Base-by-base conservation (phyloP, 768 basidiomycete species). In the Sporobolomyces roseus region DNA sequence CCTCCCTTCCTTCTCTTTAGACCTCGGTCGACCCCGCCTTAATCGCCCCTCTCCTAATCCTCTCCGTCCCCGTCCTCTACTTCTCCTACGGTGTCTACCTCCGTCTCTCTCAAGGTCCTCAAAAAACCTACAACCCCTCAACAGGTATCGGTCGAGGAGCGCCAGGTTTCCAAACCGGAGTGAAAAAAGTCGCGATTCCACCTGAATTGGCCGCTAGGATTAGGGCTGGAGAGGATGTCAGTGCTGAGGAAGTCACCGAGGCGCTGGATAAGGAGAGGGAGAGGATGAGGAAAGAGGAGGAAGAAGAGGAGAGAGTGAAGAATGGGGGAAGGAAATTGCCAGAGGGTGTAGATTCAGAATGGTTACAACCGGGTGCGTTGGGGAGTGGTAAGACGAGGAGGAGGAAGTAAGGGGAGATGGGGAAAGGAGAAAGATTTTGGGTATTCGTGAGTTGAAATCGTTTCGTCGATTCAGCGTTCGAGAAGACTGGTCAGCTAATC, bases 161-260 rank as follows among this genome's bases (percentile, higher is more conserved):
- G 0, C 71, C 71, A 1, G 71, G 71, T 9, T 72, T 72, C 63
- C 63, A 55, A 35, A 72, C 71, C 7, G 71, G 54, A 30, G 54
- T 59, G n/a, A 59, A 41, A 3, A 48, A 29, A 32, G 68, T 73
- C 49, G 59, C 56, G 49, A 52, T 70, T 17, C 72, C 72, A 16
- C 53, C 52, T 0, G 54, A 30, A 23, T 46, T 73, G n/a, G 68
- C 64, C 6, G 72, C 65, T 27, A 48, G 72, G 38, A 73, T 73
- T 41, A 43, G 61, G 17, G 63, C 63, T 21, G 72, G 72, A 29
- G 72, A 73, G 51, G 72, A 73, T 10, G 72, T 73, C 16, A 38
- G 50, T 19, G 63, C 62, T 0, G 72, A 73, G 45, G 72, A 73
- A 63, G 62, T 73, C 29, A 73, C 72, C 9, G 68, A 48, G 0